These are phyloP conservation scores for Amylostereum areolatum DNA, from an alignment of 1,284 basidiomycete species.

Conservation along the genomic window DNA sequence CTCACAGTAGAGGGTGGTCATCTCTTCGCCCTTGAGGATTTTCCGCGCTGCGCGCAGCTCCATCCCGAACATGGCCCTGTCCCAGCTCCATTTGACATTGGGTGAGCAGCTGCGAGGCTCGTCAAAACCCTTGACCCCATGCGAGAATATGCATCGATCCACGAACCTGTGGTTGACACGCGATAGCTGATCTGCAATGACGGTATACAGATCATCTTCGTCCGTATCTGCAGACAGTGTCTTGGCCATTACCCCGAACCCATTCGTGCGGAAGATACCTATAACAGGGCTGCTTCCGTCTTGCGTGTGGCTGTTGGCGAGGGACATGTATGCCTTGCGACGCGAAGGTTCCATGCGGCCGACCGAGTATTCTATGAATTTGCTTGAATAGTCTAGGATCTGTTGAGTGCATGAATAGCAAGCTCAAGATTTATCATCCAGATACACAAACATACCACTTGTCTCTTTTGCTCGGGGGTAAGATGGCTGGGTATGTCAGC, in stretches of 20 bases:
- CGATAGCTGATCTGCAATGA: neutral
- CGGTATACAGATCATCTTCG: neutral
- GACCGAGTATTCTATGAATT: no score
- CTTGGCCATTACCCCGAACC: conserved; percentile 14
- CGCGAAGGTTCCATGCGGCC: neutral
- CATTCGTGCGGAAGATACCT: conserved; percentile 19
- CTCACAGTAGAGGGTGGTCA: conserved; percentile 1
- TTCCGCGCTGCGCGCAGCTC: neutral
- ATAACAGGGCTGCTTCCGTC: conserved; percentile 8
- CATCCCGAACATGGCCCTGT: conserved; percentile 1
- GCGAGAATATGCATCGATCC: neutral
- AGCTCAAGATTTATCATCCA: no score
- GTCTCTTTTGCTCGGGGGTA: no score
- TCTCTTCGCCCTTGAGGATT: conserved; percentile 6
- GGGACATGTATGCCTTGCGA: conserved; percentile 10
- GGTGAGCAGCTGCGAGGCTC: neutral
- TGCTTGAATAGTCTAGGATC: no score
- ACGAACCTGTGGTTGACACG: neutral
- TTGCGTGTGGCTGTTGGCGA: conserved; percentile 15
- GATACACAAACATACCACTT: no score
- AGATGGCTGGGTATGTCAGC: no score
- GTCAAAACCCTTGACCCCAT: neutral
- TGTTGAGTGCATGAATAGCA: no score
- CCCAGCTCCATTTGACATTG: neutral
- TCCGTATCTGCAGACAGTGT: conserved; percentile 1